Evolutionary conservation across 768 basidiomycete genomes (phyloP), one percentile per base, ranked within the genome.

Genomic region (Crepidotus variabilis): DNA sequence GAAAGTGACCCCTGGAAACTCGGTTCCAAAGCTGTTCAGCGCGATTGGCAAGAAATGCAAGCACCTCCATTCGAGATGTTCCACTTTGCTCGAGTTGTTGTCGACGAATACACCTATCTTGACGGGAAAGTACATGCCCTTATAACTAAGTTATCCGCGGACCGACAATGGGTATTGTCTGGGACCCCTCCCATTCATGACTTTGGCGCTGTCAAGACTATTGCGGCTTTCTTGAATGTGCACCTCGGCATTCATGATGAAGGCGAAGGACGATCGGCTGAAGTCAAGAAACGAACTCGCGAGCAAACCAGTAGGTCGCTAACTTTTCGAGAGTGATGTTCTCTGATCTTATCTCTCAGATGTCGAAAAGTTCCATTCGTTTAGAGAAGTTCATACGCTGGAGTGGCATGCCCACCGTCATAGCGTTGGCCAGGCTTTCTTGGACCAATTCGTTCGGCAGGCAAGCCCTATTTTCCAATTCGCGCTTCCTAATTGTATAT

Each of bases 101-200:
- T 96, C 43, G 95, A 97, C 71, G 94, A 98, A 67, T 98, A 95
- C 69, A 95, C 94, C 1, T 97, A 98, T 65, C 78, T 95, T 21
- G 85, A 87, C 22, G 92, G 90, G 53, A 86, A 89, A 63, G 78
- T 86, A 6, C 88, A 90, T 59, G 78, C 90, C 2, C 78, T 94
- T 63, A 80, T 96, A 35, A 92, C 90, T 2, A 81, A 80, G 49
- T 71, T 95, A 20, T 83, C 84, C 10, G 87, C 91, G 0, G 85
- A 88, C 50, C 81, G 91, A 46, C 88, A 87, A 54, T 98, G 95
- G 95, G 92, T 98, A 6, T 78, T 98, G n/a, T 98, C 95, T 2
- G 95, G 95, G 11, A 98, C 95, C 21, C 95, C 95, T 7, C 94
- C 94, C 0, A 87, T 93, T 53, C 87, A 90, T 56, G 91, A 95